Evolutionary conservation across 2,329 filamentous ascomycete species (phyloP).

Genomic region (Epichloe sibirici): DNA sequence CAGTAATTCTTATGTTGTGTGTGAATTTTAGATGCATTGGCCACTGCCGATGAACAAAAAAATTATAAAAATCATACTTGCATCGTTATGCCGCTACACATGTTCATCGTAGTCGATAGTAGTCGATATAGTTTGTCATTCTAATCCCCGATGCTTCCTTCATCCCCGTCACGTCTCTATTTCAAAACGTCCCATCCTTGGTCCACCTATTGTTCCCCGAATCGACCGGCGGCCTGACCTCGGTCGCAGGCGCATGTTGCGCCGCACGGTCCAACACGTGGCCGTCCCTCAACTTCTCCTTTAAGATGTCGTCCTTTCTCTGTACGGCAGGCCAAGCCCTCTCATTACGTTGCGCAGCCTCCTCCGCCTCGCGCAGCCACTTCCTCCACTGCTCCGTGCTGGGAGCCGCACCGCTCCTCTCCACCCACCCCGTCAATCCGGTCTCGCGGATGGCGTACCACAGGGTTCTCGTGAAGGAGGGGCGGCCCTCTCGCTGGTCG

Average conservation of each 20-base stretch:
- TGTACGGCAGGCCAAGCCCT: slow-evolving; percentile 33
- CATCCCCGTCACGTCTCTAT: background rate
- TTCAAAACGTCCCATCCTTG: slow-evolving; percentile 14
- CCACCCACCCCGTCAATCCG: slow-evolving; percentile 38
- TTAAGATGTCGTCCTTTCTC: slow-evolving; percentile 37
- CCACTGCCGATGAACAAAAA: too few relatives aligned
- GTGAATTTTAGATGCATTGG: too few relatives aligned
- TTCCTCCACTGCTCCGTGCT: slow-evolving; percentile 37
- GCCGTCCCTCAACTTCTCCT: slow-evolving; percentile 12
- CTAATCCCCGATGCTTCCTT: background rate
- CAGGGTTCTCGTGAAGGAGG: slow-evolving; percentile 42
- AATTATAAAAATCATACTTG: too few relatives aligned
- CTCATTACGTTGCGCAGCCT: slow-evolving; percentile 20
- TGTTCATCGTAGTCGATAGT: too few relatives aligned
- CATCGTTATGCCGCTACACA: too few relatives aligned
- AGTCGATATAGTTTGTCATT: too few relatives aligned
- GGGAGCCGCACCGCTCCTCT: slow-evolving; percentile 38
- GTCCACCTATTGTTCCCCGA: slow-evolving; percentile 10
- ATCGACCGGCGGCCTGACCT: slow-evolving; percentile 12
- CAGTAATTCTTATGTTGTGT: too few relatives aligned
- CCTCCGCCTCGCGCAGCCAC: slow-evolving; percentile 40
- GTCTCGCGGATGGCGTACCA: slow-evolving; percentile 49
- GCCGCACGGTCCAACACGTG: slow-evolving; percentile 15
- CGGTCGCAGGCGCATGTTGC: slow-evolving; percentile 18
- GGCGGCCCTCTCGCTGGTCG: slow-evolving; percentile 27